These are phyloP conservation scores for Rhododendron kiyosumense DNA, from an alignment of 148 eudicot species.

Conservation along the genomic window DNA sequence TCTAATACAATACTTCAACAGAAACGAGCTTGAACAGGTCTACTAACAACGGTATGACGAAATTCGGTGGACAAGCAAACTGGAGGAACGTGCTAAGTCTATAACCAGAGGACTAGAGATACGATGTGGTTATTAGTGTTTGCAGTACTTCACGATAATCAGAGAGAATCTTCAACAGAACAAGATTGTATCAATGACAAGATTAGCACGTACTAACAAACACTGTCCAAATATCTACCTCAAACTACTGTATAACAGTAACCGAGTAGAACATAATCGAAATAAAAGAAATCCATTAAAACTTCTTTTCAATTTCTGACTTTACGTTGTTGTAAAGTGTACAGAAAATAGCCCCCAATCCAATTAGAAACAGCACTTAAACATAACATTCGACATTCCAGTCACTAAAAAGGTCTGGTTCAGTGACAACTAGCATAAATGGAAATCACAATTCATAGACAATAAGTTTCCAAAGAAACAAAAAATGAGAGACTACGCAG, in stretches of 20 bases:
- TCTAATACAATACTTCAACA: neutral
- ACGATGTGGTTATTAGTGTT: neutral
- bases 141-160: neutral
- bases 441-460: slow-evolving; percentile 12
- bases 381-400: slow-evolving; percentile 12
- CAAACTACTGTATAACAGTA: neutral
- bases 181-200: neutral
- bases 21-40: slow-evolving; percentile 15
- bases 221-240: neutral
- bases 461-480: slow-evolving; percentile 5
- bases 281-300: neutral
- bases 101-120: neutral
- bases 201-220: neutral
- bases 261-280: neutral
- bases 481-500: slow-evolving; percentile 5
- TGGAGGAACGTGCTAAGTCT: neutral
- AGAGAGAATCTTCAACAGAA: neutral
- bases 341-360: slow-evolving; percentile 26
- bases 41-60: neutral
- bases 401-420: slow-evolving; percentile 25
- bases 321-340: slow-evolving; percentile 17
- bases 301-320: slow-evolving; percentile 14
- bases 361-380: slow-evolving; percentile 15
- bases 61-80: neutral
- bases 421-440: slow-evolving; percentile 11